phyloP scores from a whole-genome alignment of 2,329 filamentous ascomycete genomes.

The Ceratocystis huliohia region DNA sequence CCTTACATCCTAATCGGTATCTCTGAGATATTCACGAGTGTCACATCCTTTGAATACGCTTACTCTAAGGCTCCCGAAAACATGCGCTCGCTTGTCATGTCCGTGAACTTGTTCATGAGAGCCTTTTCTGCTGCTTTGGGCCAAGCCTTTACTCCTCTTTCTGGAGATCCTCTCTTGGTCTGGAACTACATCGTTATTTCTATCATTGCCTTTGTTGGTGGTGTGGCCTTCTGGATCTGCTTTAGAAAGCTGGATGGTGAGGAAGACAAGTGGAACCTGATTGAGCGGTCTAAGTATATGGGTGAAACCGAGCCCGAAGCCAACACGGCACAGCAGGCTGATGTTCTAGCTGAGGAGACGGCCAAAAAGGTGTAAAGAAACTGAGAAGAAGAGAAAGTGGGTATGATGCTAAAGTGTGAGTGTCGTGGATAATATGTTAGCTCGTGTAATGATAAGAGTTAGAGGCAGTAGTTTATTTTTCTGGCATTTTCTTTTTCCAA shows the following conservation, averaged over 20 bases:
- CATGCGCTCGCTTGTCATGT: slow-evolving; percentile 66
- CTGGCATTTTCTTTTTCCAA: neutral
- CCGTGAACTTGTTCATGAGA: slow-evolving; percentile 57
- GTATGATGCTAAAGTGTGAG: neutral
- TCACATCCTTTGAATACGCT: slow-evolving; percentile 58
- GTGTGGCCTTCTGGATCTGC: slow-evolving; percentile 53
- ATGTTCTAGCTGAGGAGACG: slow-evolving; percentile 7
- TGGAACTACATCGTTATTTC: slow-evolving; percentile 61
- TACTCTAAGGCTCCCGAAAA: slow-evolving; percentile 67
- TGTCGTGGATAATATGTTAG: too few relatives aligned
- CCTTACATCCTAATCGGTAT: slow-evolving; percentile 41
- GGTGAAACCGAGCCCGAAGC: slow-evolving; percentile 31
- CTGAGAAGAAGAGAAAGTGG: neutral
- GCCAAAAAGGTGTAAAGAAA: slow-evolving; percentile 14
- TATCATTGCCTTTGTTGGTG: slow-evolving; percentile 49
- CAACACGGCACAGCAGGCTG: slow-evolving; percentile 18
- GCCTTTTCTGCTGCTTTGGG: slow-evolving; percentile 57
- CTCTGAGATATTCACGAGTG: slow-evolving; percentile 42
- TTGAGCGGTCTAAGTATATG: slow-evolving; percentile 35
- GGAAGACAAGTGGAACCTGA: slow-evolving; percentile 58
- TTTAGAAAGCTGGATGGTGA: slow-evolving; percentile 52
- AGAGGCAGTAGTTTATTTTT: neutral
- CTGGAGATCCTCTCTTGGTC: slow-evolving; percentile 50
- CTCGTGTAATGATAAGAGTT: neutral
- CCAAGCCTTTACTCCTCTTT: slow-evolving; percentile 52